Conservation (phyloP, 441 rosid species). For the Adansonia grandidieri region DNA sequence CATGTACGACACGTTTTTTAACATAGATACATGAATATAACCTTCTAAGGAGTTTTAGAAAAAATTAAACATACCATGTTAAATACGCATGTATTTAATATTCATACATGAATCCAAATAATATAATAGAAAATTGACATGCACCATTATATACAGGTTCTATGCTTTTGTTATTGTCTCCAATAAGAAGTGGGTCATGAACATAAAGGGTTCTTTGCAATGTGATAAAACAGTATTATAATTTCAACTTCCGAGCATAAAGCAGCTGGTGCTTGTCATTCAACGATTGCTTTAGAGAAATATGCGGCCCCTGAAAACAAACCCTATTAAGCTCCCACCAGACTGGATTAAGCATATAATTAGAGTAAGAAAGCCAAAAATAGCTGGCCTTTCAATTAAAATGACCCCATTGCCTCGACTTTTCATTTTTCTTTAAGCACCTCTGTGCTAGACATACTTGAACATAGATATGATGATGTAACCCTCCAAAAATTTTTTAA, state of each 20-base stretch:
- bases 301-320: constrained; percentile 8
- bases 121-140: too few relatives aligned
- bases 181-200: background rate
- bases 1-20: too few relatives aligned
- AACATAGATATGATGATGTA: too few relatives aligned
- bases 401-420: background rate
- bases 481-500: too few relatives aligned
- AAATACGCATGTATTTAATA: too few relatives aligned
- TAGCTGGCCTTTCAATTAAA: background rate
- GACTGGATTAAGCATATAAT: constrained; percentile 4
- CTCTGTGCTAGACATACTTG: too few relatives aligned
- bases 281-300: background rate
- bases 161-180: background rate
- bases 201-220: background rate
- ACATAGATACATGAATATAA: too few relatives aligned
- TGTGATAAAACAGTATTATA: background rate
- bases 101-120: too few relatives aligned
- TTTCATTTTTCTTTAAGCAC: too few relatives aligned
- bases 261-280: constrained; percentile 17
- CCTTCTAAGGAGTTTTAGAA: too few relatives aligned
- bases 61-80: too few relatives aligned
- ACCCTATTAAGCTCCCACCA: constrained; percentile 1
- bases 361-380: background rate
- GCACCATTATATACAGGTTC: background rate
- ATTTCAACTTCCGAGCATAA: background rate